phyloP scores from a whole-genome alignment of 2,329 filamentous ascomycete species.

The Ceratocystis albifundus region DNA sequence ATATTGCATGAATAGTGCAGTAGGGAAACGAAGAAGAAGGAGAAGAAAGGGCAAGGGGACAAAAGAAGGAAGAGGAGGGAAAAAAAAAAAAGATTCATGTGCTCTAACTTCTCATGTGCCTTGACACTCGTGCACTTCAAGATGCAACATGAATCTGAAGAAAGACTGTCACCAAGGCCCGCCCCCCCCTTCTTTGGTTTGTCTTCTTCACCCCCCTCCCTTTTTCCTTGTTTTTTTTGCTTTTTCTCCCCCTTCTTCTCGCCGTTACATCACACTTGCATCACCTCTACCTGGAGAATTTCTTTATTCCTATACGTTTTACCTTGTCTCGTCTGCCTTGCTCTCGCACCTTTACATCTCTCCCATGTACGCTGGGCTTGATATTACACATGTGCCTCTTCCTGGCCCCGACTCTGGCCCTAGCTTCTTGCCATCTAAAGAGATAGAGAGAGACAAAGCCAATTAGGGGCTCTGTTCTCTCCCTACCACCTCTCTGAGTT shows the following conservation, averaged over 20 bases:
- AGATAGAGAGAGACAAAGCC: background rate
- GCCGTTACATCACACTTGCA: background rate
- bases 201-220: background rate
- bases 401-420: too few species aligned
- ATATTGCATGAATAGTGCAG: background rate
- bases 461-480: background rate
- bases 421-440: background rate
- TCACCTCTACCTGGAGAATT: background rate
- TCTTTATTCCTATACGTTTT: background rate
- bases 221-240: too few species aligned
- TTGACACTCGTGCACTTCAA: background rate
- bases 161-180: constrained; percentile 4
- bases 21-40: background rate
- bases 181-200: background rate
- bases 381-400: too few species aligned
- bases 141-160: background rate
- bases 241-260: background rate
- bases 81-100: background rate
- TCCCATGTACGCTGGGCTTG: background rate
- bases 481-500: background rate
- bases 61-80: background rate
- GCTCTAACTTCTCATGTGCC: background rate
- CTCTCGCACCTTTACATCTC: background rate
- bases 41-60: background rate
- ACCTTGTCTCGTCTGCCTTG: background rate